Evolutionary conservation across 2,329 filamentous ascomycete genomes (phyloP), one percentile per base, ranked within the genome.

Genomic region (Ophiostoma sp.): DNA sequence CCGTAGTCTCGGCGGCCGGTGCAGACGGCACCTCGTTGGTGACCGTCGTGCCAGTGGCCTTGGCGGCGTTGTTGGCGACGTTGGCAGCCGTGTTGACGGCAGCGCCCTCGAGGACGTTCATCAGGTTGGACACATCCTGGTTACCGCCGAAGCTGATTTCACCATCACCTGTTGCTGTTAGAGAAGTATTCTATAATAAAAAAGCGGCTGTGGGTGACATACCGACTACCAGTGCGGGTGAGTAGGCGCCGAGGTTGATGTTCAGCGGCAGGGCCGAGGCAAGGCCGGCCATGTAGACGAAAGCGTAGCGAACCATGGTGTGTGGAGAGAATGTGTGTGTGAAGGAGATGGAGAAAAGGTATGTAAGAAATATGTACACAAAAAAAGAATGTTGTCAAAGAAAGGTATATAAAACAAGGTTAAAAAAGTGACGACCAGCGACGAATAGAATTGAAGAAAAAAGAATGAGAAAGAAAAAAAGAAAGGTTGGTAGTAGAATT

Each of bases 81-180:
- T 79, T 77, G 69, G 71, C 71, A n/a, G 82, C 82, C 48, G 81
- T 82, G 77, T 79, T 82, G 74, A 82, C 81, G 66, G 84, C 84
- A 45, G 84, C 85, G 71, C 85, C 84, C 78, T 85, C 82, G 75
- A 84, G 81, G 57, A 82, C 83, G 75, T 81, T 85, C 79, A 86
- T 83, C 72, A 85, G 77, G 71, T 77, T 81, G 63, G 83, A 81
- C 42, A 86, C 84, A 78, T 85, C 84, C 78, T 82, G 80, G 72
- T 80, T 81, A 74, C 84, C 84, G 76, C 84, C 81, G 75, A 85
- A 85, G 75, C 83, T 84, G 74, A 85, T 85, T 77, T 85, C 84
- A 80, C 84, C 84, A 80, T 81, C 80, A 81, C 80, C 80, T 81
- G 78, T 78, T 70, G 66, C 61, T 50, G 45, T 74, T 31, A 69